Conservation (phyloP, 139 green algal species). For the Pseudopediastrum boryanum region DNA sequence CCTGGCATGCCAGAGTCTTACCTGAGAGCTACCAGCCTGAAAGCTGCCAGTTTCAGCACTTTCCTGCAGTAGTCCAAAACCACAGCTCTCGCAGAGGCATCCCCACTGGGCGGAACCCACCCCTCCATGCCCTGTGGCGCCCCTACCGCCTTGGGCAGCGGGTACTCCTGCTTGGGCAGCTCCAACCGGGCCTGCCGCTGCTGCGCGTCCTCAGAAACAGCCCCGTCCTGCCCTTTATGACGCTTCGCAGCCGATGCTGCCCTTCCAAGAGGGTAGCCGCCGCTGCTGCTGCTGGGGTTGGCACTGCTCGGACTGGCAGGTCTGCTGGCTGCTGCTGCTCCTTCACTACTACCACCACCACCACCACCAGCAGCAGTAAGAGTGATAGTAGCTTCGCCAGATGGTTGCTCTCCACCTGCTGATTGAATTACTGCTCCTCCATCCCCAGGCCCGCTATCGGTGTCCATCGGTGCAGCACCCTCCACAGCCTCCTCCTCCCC, state of each 20-base stretch:
- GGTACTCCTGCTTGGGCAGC: background rate
- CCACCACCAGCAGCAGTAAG: conserved; percentile 6
- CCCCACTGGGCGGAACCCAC: background rate
- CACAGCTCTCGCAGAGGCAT: conserved; percentile 14
- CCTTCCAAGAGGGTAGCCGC: too few relatives aligned
- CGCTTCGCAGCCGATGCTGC: too few relatives aligned
- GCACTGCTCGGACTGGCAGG: too few relatives aligned
- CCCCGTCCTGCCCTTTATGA: too few relatives aligned
- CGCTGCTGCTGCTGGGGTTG: too few relatives aligned
- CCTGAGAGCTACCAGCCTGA: conserved; percentile 48
- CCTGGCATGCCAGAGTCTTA: background rate
- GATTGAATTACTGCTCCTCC: too few relatives aligned
- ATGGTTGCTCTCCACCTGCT: too few relatives aligned
- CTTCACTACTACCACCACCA: background rate
- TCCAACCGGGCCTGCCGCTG: too few relatives aligned
- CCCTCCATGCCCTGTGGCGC: background rate
- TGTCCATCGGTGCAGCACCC: background rate
- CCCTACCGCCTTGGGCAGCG: conserved; percentile 14
- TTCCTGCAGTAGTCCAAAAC: conserved; percentile 51
- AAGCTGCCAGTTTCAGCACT: conserved; percentile 59
- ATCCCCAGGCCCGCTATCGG: background rate
- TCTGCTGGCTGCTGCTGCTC: background rate
- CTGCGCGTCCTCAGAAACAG: too few relatives aligned
- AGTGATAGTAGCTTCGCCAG: background rate
- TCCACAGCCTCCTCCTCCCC: background rate